Base-by-base conservation (phyloP, 345 rosid genomes). In the Theobroma cacao region DNA sequence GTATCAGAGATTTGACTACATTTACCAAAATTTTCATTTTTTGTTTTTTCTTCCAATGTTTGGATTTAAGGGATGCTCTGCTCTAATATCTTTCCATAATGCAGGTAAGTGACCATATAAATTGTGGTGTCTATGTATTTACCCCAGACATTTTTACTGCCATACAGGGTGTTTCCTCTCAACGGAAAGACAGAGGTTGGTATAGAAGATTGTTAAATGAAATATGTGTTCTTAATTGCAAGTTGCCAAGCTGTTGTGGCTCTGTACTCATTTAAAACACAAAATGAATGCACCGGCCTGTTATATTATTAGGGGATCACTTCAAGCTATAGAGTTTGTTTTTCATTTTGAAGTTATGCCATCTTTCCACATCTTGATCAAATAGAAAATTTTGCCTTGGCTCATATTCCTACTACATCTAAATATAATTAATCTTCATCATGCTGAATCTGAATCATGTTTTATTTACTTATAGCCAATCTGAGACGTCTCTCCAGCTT, bases 101-200 rank as follows among this genome's bases (percentile, higher is more conserved):
- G 85, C 91, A 95, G 98, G 98, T 95, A 52, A 95, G 97, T 80
- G 97, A 93, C 84, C 90, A 86, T 68, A 91, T 95, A 50, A 95
- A 95, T 75, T 95, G 98, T 58, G 98, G 98, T 74, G 98, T 95
- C 40, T 95, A 93, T 75, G 79, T 95, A 24, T 95, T 95, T 71
- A 91, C 91, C 33, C 93, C 98, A 31, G 94, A 89, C 34, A 93
- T 94, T 72, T 93, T 94, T 74, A 83, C 80, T 33, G 93, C 93
- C 79, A 91, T 94, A 75, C 83, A 87, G 67, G 91, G 86, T 83
- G 94, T 93, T 78, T 93, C 90, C 45, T 59, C 86, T 69, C 90
- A 85, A 76, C 83, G 89, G 82, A 87, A 89, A 81, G 94, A 91
- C 45, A 91, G 90, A 88, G 98, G 98, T 94, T 62, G 71, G 89